A percentile compares a stretch with the other conserved stretches of the same genome.
Conservation (phyloP, 345 rosid genomes). For the Linum lewisii region DNA sequence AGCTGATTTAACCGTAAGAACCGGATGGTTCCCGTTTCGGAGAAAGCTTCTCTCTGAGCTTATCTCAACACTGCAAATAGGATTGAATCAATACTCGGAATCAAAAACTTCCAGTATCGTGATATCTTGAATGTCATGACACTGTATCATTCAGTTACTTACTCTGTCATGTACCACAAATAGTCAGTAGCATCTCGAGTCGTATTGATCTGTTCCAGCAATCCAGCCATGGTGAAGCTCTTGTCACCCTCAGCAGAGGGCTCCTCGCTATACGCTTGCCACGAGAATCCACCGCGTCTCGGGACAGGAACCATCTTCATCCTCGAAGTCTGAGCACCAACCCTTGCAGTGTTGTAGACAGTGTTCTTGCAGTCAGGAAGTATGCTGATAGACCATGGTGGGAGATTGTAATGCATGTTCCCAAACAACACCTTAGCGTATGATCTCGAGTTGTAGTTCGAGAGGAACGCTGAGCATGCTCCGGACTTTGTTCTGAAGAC, state of each 20-base stretch:
- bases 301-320: slow-evolving; percentile 88
- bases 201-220: slow-evolving; percentile 92
- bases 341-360: slow-evolving; percentile 92
- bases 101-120: too few species aligned
- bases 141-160: slow-evolving; percentile 24
- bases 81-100: background rate
- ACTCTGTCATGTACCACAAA: slow-evolving; percentile 98
- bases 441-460: slow-evolving; percentile 62
- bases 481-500: slow-evolving; percentile 69
- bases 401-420: slow-evolving; percentile 74
- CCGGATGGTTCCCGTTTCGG: slow-evolving; percentile 21
- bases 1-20: slow-evolving; percentile 20
- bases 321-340: slow-evolving; percentile 77
- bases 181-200: slow-evolving; percentile 86
- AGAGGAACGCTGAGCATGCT: slow-evolving; percentile 90
- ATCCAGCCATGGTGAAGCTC: slow-evolving; percentile 68
- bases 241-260: slow-evolving; percentile 52
- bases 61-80: slow-evolving; percentile 23
- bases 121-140: background rate
- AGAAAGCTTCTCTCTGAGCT: slow-evolving; percentile 28
- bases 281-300: slow-evolving; percentile 73
- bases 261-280: slow-evolving; percentile 88
- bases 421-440: slow-evolving; percentile 66
- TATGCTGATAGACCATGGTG: slow-evolving; percentile 99
- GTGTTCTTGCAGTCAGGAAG: slow-evolving; percentile 99